phyloP scores from a whole-genome alignment of 345 rosid genomes.

The Euphorbia tirucalli region DNA sequence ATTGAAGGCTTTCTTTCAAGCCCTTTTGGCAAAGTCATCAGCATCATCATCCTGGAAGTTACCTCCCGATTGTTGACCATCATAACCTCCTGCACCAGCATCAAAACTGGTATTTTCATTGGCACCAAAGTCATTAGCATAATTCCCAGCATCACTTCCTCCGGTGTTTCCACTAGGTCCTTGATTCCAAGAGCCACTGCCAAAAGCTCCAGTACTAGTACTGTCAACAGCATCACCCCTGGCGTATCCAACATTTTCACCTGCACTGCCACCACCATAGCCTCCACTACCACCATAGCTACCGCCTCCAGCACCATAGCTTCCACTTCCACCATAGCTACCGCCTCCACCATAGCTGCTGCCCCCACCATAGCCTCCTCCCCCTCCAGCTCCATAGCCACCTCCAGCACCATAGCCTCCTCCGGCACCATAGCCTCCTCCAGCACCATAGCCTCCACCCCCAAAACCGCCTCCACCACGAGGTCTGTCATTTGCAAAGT shows the following conservation, averaged over 20 bases:
- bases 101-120: constrained; percentile 17
- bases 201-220: constrained; percentile 33
- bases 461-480: constrained; percentile 23
- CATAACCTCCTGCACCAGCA: constrained; percentile 23
- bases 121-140: constrained; percentile 32
- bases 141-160: constrained; percentile 28
- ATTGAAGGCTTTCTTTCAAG: constrained; percentile 32
- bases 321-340: constrained; percentile 22
- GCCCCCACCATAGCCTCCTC: constrained; percentile 27
- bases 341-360: constrained; percentile 18
- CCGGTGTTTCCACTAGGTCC: constrained; percentile 9
- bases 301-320: background rate
- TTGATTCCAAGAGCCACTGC: constrained; percentile 16
- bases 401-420: constrained; percentile 29
- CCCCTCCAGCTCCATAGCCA: constrained; percentile 17
- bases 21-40: constrained; percentile 65
- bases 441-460: constrained; percentile 12
- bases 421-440: constrained; percentile 25
- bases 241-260: constrained; percentile 1
- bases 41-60: constrained; percentile 38
- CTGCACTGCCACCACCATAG: background rate
- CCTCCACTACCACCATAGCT: background rate
- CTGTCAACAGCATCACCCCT: constrained; percentile 11
- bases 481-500: constrained; percentile 70
- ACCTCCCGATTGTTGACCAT: no score